Base-by-base conservation (phyloP, 495 filamentous ascomycete species). In the Lasiosphaeria ovina region DNA sequence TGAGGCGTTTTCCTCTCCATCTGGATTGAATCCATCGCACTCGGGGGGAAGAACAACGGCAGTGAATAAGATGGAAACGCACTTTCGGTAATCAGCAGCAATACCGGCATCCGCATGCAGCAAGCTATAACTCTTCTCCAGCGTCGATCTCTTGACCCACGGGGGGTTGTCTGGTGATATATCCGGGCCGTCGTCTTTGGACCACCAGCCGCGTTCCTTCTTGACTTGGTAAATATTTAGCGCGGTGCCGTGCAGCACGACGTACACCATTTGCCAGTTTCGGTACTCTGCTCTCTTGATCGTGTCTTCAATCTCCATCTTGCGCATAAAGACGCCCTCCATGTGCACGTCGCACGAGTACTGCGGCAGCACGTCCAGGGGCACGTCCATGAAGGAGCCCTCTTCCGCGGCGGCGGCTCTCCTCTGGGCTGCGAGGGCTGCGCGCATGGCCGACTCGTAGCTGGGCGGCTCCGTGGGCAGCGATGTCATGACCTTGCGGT, bases 21-120 rank as follows among this genome's bases (percentile, higher is more conserved):
- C 11, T 32, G 3, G 10, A 10, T 35, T 52, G 33, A 16, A 52
- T 24, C 24, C 24, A 24, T 24, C 24, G 24, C 24, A 24, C 24
- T 24, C 24, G 24, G 24, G 24, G 24, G 24, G 24, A 24, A 24
- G 24, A 24, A 24, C 24, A 24, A 24, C 24, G 6, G 5, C 10
- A 12, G 54, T 24, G 55, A 16, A 17, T 3, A 45, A 16, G 47
- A 53, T 35, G 9, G 14, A 24, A 59, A 73, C 72, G 53, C 69
- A 84, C 77, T 87, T 87, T 59, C 76, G 69, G 66, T 86, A 85
- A 72, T 89, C 86, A 12, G 79, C 74, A 10, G 86, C 86, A 34
- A 87, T 77, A 12, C 86, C 86, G 42, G 85, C 81, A 67, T 89
- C 86, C 35, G 85, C 87, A 63, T 88, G 78, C 52, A 87, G 81